A percentile compares a stretch with the other conserved stretches of the same genome.
phyloP scores from a whole-genome alignment of 805 yeast genomes.

The Saturnispora gosingensis region DNA sequence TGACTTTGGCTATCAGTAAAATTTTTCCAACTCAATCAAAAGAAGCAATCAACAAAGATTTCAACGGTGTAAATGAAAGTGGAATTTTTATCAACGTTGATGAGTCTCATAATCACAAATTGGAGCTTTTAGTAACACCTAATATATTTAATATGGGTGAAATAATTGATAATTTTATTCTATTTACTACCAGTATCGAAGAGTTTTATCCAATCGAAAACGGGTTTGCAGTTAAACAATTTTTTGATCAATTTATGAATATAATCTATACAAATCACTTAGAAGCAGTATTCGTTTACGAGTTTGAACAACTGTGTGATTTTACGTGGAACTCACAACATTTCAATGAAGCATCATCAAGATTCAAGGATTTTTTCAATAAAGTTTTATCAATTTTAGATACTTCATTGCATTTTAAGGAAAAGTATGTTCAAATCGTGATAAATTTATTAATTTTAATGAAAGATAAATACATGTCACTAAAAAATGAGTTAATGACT shows the following conservation, averaged over 20 bases:
- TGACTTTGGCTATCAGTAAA: conserved; percentile 7
- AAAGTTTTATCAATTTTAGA: conserved; percentile 45
- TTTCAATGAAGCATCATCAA: conserved; percentile 10
- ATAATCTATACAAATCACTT: conserved; percentile 55
- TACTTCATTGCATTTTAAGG: conserved; percentile 50
- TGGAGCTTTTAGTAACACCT: conserved; percentile 58
- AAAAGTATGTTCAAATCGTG: conserved; percentile 41
- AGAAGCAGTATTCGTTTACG: conserved; percentile 42
- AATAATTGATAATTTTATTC: conserved; percentile 61
- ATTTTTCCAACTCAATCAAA: conserved; percentile 6
- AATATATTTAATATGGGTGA: conserved; percentile 74
- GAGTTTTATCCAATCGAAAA: conserved; percentile 29
- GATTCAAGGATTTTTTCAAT: conserved; percentile 38
- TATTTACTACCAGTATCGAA: conserved; percentile 54
- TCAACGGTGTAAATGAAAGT: conserved; percentile 15
- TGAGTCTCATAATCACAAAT: conserved; percentile 36
- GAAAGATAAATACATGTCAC: conserved; percentile 27
- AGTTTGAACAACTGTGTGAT: conserved; percentile 39
- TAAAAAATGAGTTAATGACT: conserved; percentile 20
- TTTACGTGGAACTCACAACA: background rate
- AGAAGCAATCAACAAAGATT: conserved; percentile 13
- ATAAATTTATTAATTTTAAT: conserved; percentile 34
- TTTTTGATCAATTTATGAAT: conserved; percentile 59
- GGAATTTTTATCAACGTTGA: conserved; percentile 53
- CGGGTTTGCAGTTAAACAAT: conserved; percentile 29